Conservation (phyloP, 2,329 filamentous ascomycete species). For the Epichloe brachyelytri region DNA sequence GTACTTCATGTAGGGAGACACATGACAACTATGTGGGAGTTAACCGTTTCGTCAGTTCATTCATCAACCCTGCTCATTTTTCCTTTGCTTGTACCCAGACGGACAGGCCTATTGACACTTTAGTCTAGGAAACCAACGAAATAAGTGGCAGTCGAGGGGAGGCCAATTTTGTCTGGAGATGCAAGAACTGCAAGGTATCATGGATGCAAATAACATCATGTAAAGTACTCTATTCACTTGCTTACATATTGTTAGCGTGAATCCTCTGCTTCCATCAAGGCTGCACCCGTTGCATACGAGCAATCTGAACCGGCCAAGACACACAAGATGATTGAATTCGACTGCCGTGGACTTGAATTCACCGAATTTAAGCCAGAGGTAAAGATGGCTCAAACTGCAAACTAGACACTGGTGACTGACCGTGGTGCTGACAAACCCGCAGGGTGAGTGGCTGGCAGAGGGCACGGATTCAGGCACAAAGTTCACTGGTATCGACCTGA, state of each 20-base stretch:
- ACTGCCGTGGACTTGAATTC: conserved; percentile 90
- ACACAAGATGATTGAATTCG: conserved; percentile 76
- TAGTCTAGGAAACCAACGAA: conserved; percentile 65
- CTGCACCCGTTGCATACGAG: conserved; percentile 58
- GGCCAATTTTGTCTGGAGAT: conserved; percentile 99
- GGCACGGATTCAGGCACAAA: conserved; percentile 69
- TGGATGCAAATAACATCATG: neutral
- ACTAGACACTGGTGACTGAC: neutral
- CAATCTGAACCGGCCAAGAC: conserved; percentile 58
- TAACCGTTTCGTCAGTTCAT: conserved; percentile 64
- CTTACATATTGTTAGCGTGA: conserved; percentile 44
- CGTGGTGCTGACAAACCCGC: neutral
- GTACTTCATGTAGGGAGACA: conserved; percentile 88
- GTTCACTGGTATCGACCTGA: conserved; percentile 70
- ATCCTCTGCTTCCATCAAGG: conserved; percentile 73
- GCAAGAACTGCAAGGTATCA: conserved; percentile 86
- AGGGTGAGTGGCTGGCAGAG: conserved; percentile 85
- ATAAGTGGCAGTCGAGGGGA: conserved; percentile 88
- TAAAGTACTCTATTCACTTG: neutral
- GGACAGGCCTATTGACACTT: conserved; percentile 5
- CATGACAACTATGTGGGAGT: conserved; percentile 80
- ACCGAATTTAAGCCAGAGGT: conserved; percentile 83
- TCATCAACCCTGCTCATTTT: neutral
- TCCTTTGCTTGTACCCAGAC: neutral
- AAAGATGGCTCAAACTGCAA: conserved; percentile 10